Base-by-base conservation (phyloP, 1,284 basidiomycete genomes). In the Rhodotorula mucilaginosa region DNA sequence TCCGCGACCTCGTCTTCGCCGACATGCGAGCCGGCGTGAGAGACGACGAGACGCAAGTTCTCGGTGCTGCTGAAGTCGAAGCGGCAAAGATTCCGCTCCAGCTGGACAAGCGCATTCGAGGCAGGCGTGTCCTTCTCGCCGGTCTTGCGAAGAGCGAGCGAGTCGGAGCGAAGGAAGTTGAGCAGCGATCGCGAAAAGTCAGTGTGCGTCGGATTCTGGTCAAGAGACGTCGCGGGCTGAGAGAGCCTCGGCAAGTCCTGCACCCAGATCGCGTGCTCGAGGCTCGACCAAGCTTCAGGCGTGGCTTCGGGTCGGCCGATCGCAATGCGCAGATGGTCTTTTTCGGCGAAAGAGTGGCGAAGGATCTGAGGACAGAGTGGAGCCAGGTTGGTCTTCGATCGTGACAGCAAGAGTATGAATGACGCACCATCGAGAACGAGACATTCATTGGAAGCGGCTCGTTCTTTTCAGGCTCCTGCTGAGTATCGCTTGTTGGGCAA, bases 311-410 rank as follows among this genome's bases (percentile, higher is more conserved):
- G 23, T 7, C 51, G 54, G 52, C 52, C 29, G 51, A 56, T 56
- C 1, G 52, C 62, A 39, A 63, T 23, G n/a, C 62, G 62, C 18
- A 63, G 62, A 44, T 54, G 52, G n/a, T 54, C 51, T 10, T 51
- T 51, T 10, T 46, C 29, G n/a, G n/a, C 52, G 23, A 12, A 16
- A 2, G 52, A 34, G 29, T 26, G 12, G 62, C 62, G 62, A 15
- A 44, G 12, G n/a, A 63, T 46, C 62, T 63, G 51, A 39, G 26
- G n/a, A 8, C 2, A 5, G 4, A 4, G 15, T 23, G 23, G 2
- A 26, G 29, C 44, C 16, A 23, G 21, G 51, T 44, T 16, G 5
- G 44, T 3, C 18, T 18, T 7, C 7, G n/a, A 3, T 13, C 57
- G 3, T 3, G 21, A 13, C 7, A 21, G 58, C 46, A 10, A 21